Conservation (phyloP, 164 flowering plant species). For the Stephania japonica region DNA sequence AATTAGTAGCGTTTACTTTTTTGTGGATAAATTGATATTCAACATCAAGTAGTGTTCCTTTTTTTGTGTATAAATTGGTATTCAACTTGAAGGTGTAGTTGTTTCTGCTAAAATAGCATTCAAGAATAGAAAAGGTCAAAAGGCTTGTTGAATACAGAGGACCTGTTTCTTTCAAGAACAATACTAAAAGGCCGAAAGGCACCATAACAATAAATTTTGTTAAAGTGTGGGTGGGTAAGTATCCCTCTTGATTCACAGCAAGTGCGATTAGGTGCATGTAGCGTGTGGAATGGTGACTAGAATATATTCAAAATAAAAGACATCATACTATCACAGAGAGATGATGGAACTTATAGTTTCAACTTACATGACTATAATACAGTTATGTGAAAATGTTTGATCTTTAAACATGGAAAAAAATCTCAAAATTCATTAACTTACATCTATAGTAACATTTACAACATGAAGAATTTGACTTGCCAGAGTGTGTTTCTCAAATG, state of each 20-base stretch:
- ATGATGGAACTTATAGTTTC: too few species aligned
- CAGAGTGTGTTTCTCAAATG: too few species aligned
- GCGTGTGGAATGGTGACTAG: background rate
- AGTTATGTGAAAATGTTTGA: too few species aligned
- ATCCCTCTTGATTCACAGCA: background rate
- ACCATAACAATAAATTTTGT: background rate
- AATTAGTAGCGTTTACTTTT: background rate
- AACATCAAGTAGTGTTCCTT: too few species aligned
- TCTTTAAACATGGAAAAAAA: too few species aligned
- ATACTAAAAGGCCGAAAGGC: conserved; percentile 3
- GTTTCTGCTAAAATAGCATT: background rate
- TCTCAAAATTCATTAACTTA: too few species aligned
- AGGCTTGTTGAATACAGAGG: too few species aligned
- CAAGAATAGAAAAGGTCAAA: background rate
- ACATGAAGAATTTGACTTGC: too few species aligned
- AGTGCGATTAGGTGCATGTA: conserved; percentile 14
- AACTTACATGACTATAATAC: too few species aligned
- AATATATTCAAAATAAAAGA: background rate
- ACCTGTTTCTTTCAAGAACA: background rate
- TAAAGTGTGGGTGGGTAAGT: background rate
- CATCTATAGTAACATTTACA: too few species aligned
- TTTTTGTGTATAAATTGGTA: too few species aligned
- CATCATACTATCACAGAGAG: background rate
- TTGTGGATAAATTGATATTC: background rate
- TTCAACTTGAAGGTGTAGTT: background rate